A percentile compares a stretch with the other conserved stretches of the same genome.
Conservation (phyloP, 2,329 filamentous ascomycete genomes). For the Pyrenochaeta sp. region DNA sequence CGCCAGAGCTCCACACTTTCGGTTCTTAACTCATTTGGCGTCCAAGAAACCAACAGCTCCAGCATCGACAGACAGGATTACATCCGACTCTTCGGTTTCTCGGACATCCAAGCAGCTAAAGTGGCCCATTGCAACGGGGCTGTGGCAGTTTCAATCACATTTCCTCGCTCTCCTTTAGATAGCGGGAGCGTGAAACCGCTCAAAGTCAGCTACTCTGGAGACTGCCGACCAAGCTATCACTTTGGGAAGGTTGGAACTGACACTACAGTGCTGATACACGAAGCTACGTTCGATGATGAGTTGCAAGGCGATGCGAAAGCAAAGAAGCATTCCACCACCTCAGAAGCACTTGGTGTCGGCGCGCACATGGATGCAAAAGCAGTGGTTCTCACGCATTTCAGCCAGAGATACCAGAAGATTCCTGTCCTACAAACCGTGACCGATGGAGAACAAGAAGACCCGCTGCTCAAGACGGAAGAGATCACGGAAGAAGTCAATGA, state of each 20-base stretch:
- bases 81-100: slow-evolving; percentile 66
- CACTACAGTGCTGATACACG: slow-evolving; percentile 87
- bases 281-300: slow-evolving; percentile 94
- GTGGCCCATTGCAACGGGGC: slow-evolving; percentile 84
- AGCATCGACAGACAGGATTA: slow-evolving; percentile 38
- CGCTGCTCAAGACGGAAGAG: slow-evolving; percentile 18
- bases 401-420: slow-evolving; percentile 86
- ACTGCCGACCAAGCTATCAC: slow-evolving; percentile 74
- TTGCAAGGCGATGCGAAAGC: slow-evolving; percentile 77
- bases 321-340: slow-evolving; percentile 90
- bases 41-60: slow-evolving; percentile 4
- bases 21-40: slow-evolving; percentile 31
- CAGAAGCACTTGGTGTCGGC: slow-evolving; percentile 82
- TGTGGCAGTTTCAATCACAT: slow-evolving; percentile 78
- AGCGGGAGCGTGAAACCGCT: slow-evolving; percentile 61
- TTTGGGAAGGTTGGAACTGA: slow-evolving; percentile 77
- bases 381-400: slow-evolving; percentile 91
- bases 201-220: slow-evolving; percentile 91
- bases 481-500: slow-evolving; percentile 35
- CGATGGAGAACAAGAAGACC: slow-evolving; percentile 36
- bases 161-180: slow-evolving; percentile 60
- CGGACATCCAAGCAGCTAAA: slow-evolving; percentile 68
- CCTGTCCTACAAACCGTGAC: slow-evolving; percentile 58
- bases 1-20: slow-evolving; percentile 27
- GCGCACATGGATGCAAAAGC: slow-evolving; percentile 79